Percentiles rank a stretch among this genome's conserved stretches.
Conservation (phyloP, 768 basidiomycete genomes). For the Kwoniella newhampshirensis region DNA sequence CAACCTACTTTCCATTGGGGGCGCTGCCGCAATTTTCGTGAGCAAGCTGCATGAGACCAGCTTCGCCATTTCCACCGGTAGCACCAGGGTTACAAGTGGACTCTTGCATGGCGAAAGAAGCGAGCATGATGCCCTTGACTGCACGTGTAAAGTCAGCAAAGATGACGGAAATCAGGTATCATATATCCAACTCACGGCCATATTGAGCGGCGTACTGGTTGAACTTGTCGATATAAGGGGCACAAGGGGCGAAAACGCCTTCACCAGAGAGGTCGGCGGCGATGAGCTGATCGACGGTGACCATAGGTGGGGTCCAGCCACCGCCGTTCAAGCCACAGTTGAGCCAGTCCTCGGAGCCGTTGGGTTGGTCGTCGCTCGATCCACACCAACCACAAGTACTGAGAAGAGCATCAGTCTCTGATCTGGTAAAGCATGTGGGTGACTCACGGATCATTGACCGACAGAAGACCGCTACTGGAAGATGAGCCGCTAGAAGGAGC, state of each 20-base stretch:
- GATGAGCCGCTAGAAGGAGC: constrained; percentile 4
- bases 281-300: constrained; percentile 59
- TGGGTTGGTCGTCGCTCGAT: constrained; percentile 33
- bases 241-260: constrained; percentile 47
- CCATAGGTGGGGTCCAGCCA: constrained; percentile 72
- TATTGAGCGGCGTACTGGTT: constrained; percentile 40
- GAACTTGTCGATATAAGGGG: constrained; percentile 46
- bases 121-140: constrained; percentile 63
- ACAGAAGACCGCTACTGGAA: constrained; percentile 13
- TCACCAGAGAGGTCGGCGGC: constrained; percentile 29
- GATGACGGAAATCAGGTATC: not conserved
- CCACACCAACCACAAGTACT: constrained; percentile 44
- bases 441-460: constrained; percentile 27
- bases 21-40: constrained; percentile 66
- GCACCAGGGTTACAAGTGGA: constrained; percentile 67
- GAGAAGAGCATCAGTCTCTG: constrained; percentile 2
- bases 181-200: constrained; percentile 38
- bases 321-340: constrained; percentile 68
- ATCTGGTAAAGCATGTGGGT: not conserved
- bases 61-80: constrained; percentile 74
- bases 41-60: constrained; percentile 84
- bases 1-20: constrained; percentile 19
- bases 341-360: constrained; percentile 63
- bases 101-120: constrained; percentile 88
- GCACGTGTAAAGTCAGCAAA: not conserved